A percentile compares a stretch with the other conserved stretches of the same genome.
phyloP scores from a whole-genome alignment of 306 rosid species.

The Castanea mollissima region DNA sequence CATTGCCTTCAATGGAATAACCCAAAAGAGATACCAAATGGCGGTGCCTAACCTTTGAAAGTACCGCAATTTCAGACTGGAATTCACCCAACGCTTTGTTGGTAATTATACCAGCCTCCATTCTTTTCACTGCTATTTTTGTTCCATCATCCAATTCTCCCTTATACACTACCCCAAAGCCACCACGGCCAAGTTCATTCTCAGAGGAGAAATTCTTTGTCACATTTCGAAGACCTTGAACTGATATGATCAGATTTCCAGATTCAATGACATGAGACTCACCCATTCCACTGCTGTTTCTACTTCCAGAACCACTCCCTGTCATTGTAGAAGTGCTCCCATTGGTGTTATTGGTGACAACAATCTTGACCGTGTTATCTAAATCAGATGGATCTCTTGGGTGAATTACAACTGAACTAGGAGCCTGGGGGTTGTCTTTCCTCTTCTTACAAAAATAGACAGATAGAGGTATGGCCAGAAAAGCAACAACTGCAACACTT shows the following conservation, averaged over 20 bases:
- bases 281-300: conserved; percentile 56
- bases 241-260: conserved; percentile 86
- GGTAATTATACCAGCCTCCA: conserved; percentile 81
- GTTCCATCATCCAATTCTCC: conserved; percentile 98
- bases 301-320: conserved; percentile 68
- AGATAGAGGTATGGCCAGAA: conserved; percentile 66
- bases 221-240: conserved; percentile 82
- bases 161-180: conserved; percentile 91
- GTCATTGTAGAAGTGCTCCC: conserved; percentile 55
- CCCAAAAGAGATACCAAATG: conserved; percentile 93
- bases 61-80: conserved; percentile 92
- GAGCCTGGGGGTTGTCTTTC: conserved; percentile 38
- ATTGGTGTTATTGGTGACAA: conserved; percentile 49
- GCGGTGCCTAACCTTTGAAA: conserved; percentile 94
- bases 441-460: conserved; percentile 60
- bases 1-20: conserved; percentile 69
- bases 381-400: conserved; percentile 91
- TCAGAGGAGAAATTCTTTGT: conserved; percentile 86
- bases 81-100: conserved; percentile 92
- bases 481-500: conserved; percentile 70
- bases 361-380: conserved; percentile 63
- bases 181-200: conserved; percentile 98
- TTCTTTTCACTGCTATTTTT: conserved; percentile 87
- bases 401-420: conserved; percentile 74
- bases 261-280: conserved; percentile 86